Percentiles rank a stretch among this genome's conserved stretches.
phyloP scores from a whole-genome alignment of 1,284 basidiomycete species.

The Ganoderma leucocontextum region DNA sequence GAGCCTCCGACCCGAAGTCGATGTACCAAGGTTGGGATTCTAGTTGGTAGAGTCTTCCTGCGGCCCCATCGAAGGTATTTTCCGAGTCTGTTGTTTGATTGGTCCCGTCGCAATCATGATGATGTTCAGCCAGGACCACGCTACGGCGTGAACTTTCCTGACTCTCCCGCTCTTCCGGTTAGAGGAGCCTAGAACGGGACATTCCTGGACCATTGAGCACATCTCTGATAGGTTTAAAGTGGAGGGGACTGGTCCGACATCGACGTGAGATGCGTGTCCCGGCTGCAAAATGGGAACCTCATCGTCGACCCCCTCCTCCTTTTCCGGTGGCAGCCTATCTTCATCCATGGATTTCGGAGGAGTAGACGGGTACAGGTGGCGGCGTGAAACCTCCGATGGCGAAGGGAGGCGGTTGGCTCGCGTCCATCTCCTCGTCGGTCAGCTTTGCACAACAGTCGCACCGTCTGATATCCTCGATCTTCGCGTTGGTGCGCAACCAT shows the following conservation, averaged over 20 bases:
- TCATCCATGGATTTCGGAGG: background rate
- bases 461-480: background rate
- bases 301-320: conserved; percentile 8
- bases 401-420: background rate
- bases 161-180: background rate
- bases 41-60: background rate
- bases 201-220: background rate
- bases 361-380: background rate
- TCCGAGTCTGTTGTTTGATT: background rate
- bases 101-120: background rate
- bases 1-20: background rate
- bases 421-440: background rate
- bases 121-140: background rate
- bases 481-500: background rate
- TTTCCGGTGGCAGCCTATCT: conserved; percentile 1
- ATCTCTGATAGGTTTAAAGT: too few species aligned
- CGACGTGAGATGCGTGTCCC: too few species aligned
- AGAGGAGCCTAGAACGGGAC: background rate
- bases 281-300: background rate
- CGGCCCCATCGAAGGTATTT: background rate
- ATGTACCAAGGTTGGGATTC: background rate
- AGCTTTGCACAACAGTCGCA: background rate
- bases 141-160: background rate
- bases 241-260: too few species aligned
- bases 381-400: background rate